Percentiles rank a stretch among this genome's conserved stretches.
Evolutionary conservation across 768 basidiomycete species (phyloP).

Genomic region (Kwoniella sp.): DNA sequence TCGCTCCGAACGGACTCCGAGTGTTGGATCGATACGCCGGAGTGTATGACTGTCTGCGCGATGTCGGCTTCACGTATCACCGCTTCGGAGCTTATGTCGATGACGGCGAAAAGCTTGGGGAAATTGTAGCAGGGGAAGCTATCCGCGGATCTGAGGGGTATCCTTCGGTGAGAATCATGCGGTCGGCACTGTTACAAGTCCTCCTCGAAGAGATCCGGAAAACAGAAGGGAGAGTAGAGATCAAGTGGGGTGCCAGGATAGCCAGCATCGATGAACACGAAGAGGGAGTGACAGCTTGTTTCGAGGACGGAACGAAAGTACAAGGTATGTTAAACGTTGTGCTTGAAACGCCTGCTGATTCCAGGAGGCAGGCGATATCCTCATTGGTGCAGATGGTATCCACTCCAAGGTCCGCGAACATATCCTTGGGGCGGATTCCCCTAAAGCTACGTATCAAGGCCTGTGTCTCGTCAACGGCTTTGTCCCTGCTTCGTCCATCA

Average conservation of each 20-base stretch:
- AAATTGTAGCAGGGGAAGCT: slow-evolving; percentile 2
- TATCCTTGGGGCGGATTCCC: slow-evolving; percentile 6
- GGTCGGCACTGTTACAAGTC: slow-evolving; percentile 23
- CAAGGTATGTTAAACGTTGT: slow-evolving; percentile 5
- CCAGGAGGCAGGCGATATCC: slow-evolving; percentile 28
- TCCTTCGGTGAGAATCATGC: slow-evolving; percentile 29
- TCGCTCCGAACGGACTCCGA: slow-evolving; percentile 30
- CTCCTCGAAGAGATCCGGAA: slow-evolving; percentile 21
- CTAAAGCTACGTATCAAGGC: slow-evolving; percentile 12
- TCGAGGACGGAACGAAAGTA: slow-evolving; percentile 28
- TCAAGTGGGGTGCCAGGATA: slow-evolving; percentile 24
- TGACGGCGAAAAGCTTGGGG: slow-evolving; percentile 15
- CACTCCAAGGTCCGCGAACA: slow-evolving; percentile 37
- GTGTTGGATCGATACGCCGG: slow-evolving; percentile 30
- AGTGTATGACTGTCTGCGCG: slow-evolving; percentile 25
- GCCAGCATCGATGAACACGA: slow-evolving; percentile 26
- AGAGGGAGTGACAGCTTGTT: slow-evolving; percentile 20
- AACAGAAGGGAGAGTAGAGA: slow-evolving; percentile 17
- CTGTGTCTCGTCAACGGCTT: slow-evolving; percentile 11
- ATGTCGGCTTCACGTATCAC: slow-evolving; percentile 25
- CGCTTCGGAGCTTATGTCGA: slow-evolving; percentile 23
- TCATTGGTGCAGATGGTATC: slow-evolving; percentile 45
- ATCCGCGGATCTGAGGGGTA: slow-evolving; percentile 10
- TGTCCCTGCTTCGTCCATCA: slow-evolving; percentile 4
- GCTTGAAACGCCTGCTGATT: neutral